A percentile compares a stretch with the other conserved stretches of the same genome.
Conservation (phyloP, 148 eudicot genomes). For the Agrostemma githago region DNA sequence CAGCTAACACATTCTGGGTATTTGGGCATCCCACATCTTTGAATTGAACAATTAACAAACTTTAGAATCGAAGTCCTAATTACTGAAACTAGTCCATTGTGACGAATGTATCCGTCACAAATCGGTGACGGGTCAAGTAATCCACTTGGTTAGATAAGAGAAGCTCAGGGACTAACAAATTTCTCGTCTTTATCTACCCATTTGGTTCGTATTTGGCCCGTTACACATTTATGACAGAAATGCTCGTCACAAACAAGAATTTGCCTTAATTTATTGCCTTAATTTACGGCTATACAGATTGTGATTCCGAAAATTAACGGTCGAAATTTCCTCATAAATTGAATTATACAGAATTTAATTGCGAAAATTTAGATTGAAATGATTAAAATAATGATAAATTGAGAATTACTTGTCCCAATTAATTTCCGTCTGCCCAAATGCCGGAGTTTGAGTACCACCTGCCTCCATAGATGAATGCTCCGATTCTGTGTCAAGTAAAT, state of each 20-base stretch:
- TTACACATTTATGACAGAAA: no score
- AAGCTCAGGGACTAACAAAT: no score
- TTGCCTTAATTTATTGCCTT: no score
- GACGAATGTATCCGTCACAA: no score
- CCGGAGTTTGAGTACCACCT: conserved; percentile 39
- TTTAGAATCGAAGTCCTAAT: not conserved
- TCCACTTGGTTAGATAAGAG: no score
- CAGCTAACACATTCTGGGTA: not conserved
- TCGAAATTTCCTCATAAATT: not conserved
- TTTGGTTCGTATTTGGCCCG: no score
- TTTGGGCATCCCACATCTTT: not conserved
- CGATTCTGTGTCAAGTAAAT: not conserved
- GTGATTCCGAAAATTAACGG: not conserved
- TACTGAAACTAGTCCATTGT: not conserved
- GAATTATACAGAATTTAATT: not conserved
- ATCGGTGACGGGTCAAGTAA: no score
- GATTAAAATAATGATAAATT: not conserved
- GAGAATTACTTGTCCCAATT: conserved; percentile 85
- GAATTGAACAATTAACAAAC: not conserved
- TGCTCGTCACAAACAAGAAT: no score
- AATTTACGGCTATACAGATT: no score
- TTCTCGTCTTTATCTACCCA: no score
- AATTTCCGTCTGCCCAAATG: conserved; percentile 78
- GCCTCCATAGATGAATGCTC: conserved; percentile 36
- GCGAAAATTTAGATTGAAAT: not conserved